phyloP scores from a whole-genome alignment of 202 grass and related monocot species.

The Cymbopogon flexuosus region DNA sequence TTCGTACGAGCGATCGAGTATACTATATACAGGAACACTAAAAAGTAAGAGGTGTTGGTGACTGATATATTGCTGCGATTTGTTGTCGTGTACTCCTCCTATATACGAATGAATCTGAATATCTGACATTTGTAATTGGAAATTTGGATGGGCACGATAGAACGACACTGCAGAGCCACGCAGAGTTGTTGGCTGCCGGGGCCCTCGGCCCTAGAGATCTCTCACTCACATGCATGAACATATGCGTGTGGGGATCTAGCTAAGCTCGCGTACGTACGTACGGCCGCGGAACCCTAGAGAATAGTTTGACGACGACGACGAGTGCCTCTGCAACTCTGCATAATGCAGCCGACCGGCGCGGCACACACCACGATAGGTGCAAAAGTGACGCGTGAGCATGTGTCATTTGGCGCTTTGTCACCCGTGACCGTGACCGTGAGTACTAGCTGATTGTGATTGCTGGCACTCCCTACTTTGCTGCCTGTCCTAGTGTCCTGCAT shows the following conservation, averaged over 20 bases:
- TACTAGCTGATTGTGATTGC: no score
- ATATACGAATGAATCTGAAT: background rate
- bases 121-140: conserved; percentile 9
- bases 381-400: conserved; percentile 29
- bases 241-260: background rate
- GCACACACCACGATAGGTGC: background rate
- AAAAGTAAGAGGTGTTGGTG: background rate
- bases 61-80: background rate
- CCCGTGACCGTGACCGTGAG: conserved; percentile 10
- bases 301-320: conserved; percentile 27
- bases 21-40: no score
- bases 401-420: conserved; percentile 15
- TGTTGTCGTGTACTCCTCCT: background rate
- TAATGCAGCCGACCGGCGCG: background rate
- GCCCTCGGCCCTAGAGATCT: conserved; percentile 1
- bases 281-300: conserved; percentile 25
- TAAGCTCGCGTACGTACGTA: background rate
- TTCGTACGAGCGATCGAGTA: background rate
- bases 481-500: background rate
- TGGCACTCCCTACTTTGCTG: background rate
- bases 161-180: background rate
- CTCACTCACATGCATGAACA: background rate
- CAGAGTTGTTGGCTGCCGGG: background rate
- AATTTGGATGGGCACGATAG: background rate
- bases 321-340: background rate